Evolutionary conservation across 305 asterid genomes (phyloP), one percentile per base, ranked within the genome.

Genomic region (Ilex paraguariensis): DNA sequence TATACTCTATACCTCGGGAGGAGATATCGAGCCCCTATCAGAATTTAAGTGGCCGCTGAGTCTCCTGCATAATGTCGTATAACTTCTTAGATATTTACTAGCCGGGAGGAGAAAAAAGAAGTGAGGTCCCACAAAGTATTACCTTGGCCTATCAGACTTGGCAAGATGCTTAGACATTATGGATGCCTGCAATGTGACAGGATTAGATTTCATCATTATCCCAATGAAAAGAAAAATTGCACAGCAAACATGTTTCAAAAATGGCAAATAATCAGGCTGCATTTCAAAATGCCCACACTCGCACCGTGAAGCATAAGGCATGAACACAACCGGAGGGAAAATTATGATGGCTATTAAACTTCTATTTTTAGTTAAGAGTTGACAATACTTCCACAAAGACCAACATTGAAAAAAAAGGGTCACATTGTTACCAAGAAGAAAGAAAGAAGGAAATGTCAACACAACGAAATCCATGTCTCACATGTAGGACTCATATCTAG

Each of bases 81-180:
- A 54, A 15, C 31, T 15, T 15, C 14, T 54, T 12, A 15, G 15
- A 54, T 5, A 8, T 30, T 54, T 30, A 10, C 30, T n/a, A 54
- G 30, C 58, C 3, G 58, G 5, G 58, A 54, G 33, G 58, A 54
- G 33, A 21, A 16, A 40, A 36, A 32, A 64, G 17, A 14, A 65
- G 30, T 39, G 15, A 15, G 32, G 63, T 21, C 32, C 48, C 51
- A 33, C 28, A 48, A 54, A 59, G 57, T 10, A 53, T 40, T 79
- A 79, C 81, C 83, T 81, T 66, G 86, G 77, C 63, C 62, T 68
- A 62, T 81, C 86, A 59, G 81, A 65, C 70, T 67, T 77, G 7
- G 65, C 65, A 44, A 75, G 73, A 73, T 68, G 83, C 66, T 77
- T 81, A 53, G 86, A 81, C 83, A 81, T 81, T 16, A 81, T 72